Evolutionary conservation across 495 filamentous ascomycete species (phyloP).

Genomic region (Physcia stellaris): DNA sequence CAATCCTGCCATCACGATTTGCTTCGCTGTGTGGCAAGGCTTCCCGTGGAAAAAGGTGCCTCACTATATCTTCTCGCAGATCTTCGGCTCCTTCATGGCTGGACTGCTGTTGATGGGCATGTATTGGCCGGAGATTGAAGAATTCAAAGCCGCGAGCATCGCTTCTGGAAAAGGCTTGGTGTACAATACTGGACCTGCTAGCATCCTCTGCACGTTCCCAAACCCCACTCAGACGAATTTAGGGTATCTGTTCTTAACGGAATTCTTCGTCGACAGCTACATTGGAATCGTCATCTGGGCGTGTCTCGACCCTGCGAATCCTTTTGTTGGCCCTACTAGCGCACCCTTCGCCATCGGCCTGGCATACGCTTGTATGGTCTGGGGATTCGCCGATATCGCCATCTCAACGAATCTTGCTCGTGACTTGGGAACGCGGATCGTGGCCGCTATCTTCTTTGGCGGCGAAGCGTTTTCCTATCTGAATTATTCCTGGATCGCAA

Average conservation of each 20-base stretch:
- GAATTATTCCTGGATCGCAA: slow-evolving; percentile 33
- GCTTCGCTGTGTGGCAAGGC: slow-evolving; percentile 36
- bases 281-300: slow-evolving; percentile 41
- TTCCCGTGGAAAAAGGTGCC: slow-evolving; percentile 39
- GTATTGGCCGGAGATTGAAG: slow-evolving; percentile 32
- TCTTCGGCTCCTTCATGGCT: slow-evolving; percentile 38
- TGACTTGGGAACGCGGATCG: slow-evolving; percentile 38
- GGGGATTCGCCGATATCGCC: slow-evolving; percentile 32
- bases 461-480: slow-evolving; percentile 31
- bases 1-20: slow-evolving; percentile 36
- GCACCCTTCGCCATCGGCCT: slow-evolving; percentile 37
- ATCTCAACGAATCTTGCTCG: slow-evolving; percentile 39
- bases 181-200: slow-evolving; percentile 32
- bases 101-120: slow-evolving; percentile 34
- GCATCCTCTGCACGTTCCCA: slow-evolving; percentile 31
- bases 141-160: slow-evolving; percentile 20
- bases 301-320: slow-evolving; percentile 38
- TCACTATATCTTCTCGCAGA: slow-evolving; percentile 37
- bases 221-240: slow-evolving; percentile 27
- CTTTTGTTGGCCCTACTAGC: slow-evolving; percentile 30
- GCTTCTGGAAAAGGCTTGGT: slow-evolving; percentile 23
- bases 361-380: slow-evolving; percentile 35
- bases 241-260: slow-evolving; percentile 37
- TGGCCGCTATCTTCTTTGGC: slow-evolving; percentile 41
- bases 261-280: slow-evolving; percentile 40